Conservation (phyloP, 495 filamentous ascomycete species). For the Talaromyces thailandensis region DNA sequence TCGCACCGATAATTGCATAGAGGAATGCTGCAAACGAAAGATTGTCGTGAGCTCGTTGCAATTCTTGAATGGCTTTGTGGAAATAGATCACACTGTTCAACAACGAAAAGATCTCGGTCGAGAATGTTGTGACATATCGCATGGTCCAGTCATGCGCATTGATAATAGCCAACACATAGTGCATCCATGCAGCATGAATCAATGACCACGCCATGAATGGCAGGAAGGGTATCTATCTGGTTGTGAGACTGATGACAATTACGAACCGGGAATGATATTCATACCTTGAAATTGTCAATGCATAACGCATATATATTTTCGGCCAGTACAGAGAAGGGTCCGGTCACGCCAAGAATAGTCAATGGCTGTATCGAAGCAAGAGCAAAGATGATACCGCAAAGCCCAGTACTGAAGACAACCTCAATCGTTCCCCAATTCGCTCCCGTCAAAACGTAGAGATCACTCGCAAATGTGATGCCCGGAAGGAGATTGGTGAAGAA, state of each 20-base stretch:
- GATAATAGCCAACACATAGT: constrained; percentile 58
- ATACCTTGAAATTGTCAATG: constrained; percentile 45
- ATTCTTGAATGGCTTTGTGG: constrained; percentile 63
- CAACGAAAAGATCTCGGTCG: constrained; percentile 62
- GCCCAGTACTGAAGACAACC: constrained; percentile 61
- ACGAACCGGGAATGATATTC: neutral
- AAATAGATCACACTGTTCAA: constrained; percentile 70
- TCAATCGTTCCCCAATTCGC: constrained; percentile 62
- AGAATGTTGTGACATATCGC: constrained; percentile 67
- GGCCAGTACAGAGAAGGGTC: constrained; percentile 63
- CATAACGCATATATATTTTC: constrained; percentile 62
- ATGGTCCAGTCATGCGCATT: constrained; percentile 74
- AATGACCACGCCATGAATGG: constrained; percentile 69
- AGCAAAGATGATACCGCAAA: constrained; percentile 59
- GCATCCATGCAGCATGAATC: constrained; percentile 64
- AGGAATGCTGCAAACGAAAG: constrained; percentile 62
- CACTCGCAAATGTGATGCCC: constrained; percentile 65
- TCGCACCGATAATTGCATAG: constrained; percentile 59
- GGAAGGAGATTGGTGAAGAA: constrained; percentile 71
- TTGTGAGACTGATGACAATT: neutral
- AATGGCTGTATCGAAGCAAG: constrained; percentile 58
- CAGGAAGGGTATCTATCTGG: constrained; percentile 49
- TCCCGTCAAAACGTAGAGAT: constrained; percentile 59
- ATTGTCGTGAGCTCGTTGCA: constrained; percentile 48
- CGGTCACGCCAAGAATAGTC: constrained; percentile 64